Conservation (phyloP, 2,329 filamentous ascomycete species). For the Capronia americana region DNA sequence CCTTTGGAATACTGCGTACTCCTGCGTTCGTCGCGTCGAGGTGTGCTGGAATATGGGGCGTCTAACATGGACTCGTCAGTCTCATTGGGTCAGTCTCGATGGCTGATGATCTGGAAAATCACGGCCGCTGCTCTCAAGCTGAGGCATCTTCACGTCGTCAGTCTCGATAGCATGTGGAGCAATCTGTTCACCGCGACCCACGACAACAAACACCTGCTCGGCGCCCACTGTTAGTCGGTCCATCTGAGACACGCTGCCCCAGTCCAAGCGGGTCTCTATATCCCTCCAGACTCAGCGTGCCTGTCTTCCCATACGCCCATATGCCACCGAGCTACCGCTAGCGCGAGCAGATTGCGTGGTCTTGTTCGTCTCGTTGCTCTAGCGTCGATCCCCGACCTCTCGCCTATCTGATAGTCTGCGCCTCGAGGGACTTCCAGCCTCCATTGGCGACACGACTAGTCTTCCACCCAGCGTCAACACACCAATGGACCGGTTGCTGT, state of each 20-base stretch:
- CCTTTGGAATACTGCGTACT: too few species aligned
- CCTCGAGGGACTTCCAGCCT: conserved; percentile 23
- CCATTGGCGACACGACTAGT: conserved; percentile 80
- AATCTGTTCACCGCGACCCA: neutral
- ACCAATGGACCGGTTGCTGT: conserved; percentile 27
- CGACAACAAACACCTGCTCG: neutral
- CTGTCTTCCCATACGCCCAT: neutral
- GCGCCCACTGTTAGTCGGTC: neutral
- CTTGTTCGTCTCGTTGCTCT: conserved; percentile 14
- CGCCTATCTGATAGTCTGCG: conserved; percentile 12
- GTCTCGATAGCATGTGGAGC: neutral
- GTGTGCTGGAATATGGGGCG: neutral
- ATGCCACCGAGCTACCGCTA: neutral
- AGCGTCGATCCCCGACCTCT: conserved; percentile 29
- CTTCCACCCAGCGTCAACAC: conserved; percentile 15
- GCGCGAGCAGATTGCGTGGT: conserved; percentile 13
- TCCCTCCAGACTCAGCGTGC: too few species aligned
- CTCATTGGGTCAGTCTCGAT: neutral
- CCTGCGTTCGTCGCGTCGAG: neutral
- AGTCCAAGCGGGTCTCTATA: neutral
- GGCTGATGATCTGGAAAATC: too few species aligned
- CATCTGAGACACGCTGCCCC: neutral
- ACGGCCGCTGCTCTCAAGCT: neutral
- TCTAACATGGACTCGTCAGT: neutral
- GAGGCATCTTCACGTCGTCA: neutral